Conservation (phyloP, 305 asterid genomes). For the Fraxinus sp. region DNA sequence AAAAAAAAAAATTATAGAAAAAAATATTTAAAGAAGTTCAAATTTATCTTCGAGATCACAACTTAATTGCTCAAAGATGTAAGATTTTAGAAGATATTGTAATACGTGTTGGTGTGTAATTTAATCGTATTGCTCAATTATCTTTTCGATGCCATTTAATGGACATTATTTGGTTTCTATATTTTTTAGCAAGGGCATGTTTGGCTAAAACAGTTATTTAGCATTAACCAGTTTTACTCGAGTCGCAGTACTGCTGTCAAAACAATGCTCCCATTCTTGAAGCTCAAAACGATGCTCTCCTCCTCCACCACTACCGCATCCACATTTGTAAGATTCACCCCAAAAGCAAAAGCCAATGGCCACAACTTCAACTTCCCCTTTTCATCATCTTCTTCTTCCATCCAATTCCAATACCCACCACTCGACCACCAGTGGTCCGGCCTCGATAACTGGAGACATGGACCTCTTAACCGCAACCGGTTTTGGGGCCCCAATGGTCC, state of each 20-base stretch:
- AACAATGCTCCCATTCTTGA: slow-evolving; percentile 23
- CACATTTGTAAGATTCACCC: background rate
- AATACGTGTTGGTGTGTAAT: background rate
- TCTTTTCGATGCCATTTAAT: background rate
- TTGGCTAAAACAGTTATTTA: too few relatives aligned
- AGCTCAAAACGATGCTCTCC: slow-evolving; percentile 34
- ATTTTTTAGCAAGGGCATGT: too few relatives aligned
- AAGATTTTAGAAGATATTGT: background rate
- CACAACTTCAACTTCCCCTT: slow-evolving; percentile 24
- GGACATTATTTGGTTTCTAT: too few relatives aligned
- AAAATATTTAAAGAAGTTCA: background rate
- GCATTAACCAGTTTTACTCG: background rate
- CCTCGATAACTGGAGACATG: slow-evolving; percentile 69
- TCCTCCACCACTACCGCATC: background rate
- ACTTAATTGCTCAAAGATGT: background rate
- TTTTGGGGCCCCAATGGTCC: slow-evolving; percentile 87
- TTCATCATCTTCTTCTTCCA: slow-evolving; percentile 23
- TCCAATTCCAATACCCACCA: slow-evolving; percentile 33
- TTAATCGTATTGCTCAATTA: background rate
- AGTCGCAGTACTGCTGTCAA: background rate
- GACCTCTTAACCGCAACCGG: slow-evolving; percentile 60
- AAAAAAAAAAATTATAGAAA: too few relatives aligned
- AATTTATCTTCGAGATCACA: background rate
- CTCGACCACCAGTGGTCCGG: slow-evolving; percentile 71
- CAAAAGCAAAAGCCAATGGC: slow-evolving; percentile 5